phyloP scores from a whole-genome alignment of 805 yeast genomes.

The Clavispora fructus region DNA sequence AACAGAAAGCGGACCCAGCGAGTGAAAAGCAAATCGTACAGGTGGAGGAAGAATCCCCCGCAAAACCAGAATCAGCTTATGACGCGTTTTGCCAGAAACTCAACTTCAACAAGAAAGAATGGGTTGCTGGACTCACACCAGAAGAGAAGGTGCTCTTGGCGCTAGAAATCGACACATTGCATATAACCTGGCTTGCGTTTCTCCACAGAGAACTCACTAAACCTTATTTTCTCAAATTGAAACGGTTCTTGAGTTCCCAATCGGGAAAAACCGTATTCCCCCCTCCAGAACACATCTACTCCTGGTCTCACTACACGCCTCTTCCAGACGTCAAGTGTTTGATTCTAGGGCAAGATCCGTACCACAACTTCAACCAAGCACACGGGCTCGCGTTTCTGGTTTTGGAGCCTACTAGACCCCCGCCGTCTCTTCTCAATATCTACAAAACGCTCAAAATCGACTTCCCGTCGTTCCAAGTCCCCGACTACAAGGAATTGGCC shows the following conservation, averaged over 20 bases:
- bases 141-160: conserved; percentile 50
- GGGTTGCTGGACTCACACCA: conserved; percentile 44
- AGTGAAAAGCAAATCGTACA: too few species aligned
- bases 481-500: conserved; percentile 30
- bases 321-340: conserved; percentile 67
- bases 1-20: too few species aligned
- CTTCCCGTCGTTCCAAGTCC: conserved; percentile 65
- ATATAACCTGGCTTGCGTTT: conserved; percentile 71
- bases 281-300: conserved; percentile 67
- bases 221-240: conserved; percentile 75
- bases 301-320: conserved; percentile 89
- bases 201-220: conserved; percentile 71
- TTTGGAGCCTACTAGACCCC: conserved; percentile 66
- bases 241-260: conserved; percentile 54
- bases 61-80: neutral
- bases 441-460: conserved; percentile 64
- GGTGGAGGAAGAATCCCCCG: too few species aligned
- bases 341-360: conserved; percentile 93
- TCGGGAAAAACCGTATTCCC: conserved; percentile 64
- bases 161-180: conserved; percentile 67
- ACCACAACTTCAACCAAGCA: conserved; percentile 88
- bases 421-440: conserved; percentile 85
- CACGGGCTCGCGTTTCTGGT: conserved; percentile 96
- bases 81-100: conserved; percentile 5
- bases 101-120: conserved; percentile 45